These are phyloP conservation scores for Blastobotrys petasosporus DNA, from an alignment of 1,139 yeast species.

Conservation along the genomic window DNA sequence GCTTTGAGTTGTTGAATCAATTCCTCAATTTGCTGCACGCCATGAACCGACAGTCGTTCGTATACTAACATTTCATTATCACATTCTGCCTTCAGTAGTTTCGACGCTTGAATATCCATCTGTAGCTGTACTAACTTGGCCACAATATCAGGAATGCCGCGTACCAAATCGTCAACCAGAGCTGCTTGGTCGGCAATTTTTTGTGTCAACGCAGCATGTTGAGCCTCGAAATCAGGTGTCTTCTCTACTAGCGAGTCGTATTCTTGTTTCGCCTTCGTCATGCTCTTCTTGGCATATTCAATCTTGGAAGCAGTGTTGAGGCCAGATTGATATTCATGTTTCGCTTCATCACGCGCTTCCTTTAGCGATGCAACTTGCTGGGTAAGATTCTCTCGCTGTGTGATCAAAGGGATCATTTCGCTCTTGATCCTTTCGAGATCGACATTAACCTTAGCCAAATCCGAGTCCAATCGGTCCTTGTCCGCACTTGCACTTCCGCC, in stretches of 20 bases:
- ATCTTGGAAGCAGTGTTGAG: background rate
- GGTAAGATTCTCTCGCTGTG: too few relatives aligned
- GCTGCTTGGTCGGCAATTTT: constrained; percentile 17
- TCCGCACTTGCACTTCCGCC: background rate
- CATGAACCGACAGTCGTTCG: constrained; percentile 9
- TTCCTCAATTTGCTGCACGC: constrained; percentile 19
- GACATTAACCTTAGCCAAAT: too few relatives aligned
- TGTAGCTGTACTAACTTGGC: constrained; percentile 1
- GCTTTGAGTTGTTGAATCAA: constrained; percentile 12
- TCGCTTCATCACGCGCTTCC: too few relatives aligned
- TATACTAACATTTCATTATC: constrained; percentile 5
- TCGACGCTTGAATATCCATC: background rate
- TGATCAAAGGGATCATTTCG: too few relatives aligned
- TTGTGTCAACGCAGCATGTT: constrained; percentile 21
- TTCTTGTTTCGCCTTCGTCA: constrained; percentile 6
- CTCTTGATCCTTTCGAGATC: too few relatives aligned
- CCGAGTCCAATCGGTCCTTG: background rate
- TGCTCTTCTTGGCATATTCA: constrained; percentile 7
- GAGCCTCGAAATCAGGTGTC: constrained; percentile 22
- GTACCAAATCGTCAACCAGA: background rate
- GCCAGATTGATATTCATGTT: too few relatives aligned
- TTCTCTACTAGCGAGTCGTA: constrained; percentile 3
- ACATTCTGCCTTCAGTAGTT: background rate
- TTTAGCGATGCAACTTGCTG: too few relatives aligned
- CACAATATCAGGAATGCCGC: background rate